Base-by-base conservation (phyloP, 352 stramenopile genomes). In the Globisporangium viniferum region DNA sequence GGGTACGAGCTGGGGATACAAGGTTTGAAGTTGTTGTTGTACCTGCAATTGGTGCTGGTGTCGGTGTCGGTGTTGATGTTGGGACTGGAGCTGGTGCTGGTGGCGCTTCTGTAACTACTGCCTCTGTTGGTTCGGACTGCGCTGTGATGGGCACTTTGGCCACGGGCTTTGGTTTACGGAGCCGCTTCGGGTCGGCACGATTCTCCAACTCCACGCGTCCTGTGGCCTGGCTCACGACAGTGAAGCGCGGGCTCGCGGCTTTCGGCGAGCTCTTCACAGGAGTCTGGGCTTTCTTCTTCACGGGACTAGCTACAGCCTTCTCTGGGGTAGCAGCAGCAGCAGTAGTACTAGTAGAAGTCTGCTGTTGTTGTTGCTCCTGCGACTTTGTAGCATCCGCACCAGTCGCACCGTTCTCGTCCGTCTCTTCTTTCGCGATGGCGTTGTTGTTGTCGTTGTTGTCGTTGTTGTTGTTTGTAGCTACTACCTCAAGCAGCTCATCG, bases 161-260 rank as follows among this genome's bases (percentile, higher is more conserved):
- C 14, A 10, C 39, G 3, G 27, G 60, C 8, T 66, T 55, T 22
- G 35, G 33, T 4, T 49, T 48, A 14, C 56, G 56, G 18, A 33
- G 20, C 5, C 33, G 44, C 48, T 66, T 29, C 48, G 62, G 54
- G n/a, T 46, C 31, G 53, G 41, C 62, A 15, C 41, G 64, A n/a
- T 59, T 69, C 55, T 69, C 64, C 10, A 69, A n/a, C 55, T 69
- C 64, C 18, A 69, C 64, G 29, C 64, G 64, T 22, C 64, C 64
- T 31, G 64, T 69, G 24, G 54, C 29, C 39, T 69, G 41, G 8
- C 54, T 69, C 64, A 69, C 64, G n/a, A 69, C 62, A 22, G 54
- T 22, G 31, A 69, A 69, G 10, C 53, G 56, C 57, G 64, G 64
- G 18, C 46, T 59, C 55, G 64, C 35, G 5, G 15, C 24, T 12